phyloP scores from a whole-genome alignment of 2,329 filamentous ascomycete species.

The Onygenales sp. region DNA sequence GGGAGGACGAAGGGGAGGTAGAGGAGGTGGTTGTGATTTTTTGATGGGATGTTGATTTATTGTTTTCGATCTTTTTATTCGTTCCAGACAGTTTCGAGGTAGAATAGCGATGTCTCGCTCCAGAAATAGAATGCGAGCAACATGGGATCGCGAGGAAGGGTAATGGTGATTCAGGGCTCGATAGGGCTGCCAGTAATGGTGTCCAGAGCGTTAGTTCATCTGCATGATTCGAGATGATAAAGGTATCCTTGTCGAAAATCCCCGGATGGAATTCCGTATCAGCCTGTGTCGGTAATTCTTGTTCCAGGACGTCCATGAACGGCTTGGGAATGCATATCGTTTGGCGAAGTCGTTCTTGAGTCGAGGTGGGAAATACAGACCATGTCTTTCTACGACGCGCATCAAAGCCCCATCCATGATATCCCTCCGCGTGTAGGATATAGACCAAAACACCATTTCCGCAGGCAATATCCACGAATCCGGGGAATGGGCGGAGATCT shows the following conservation, averaged over 20 bases:
- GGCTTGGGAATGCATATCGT: constrained; percentile 51
- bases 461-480: constrained; percentile 93
- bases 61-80: too few species aligned
- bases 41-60: not conserved
- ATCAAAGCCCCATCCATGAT: constrained; percentile 82
- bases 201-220: constrained; percentile 97
- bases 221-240: constrained; percentile 94
- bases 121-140: constrained; percentile 80
- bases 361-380: constrained; percentile 53
- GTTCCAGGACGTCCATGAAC: constrained; percentile 23
- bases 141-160: constrained; percentile 92
- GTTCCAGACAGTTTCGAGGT: constrained; percentile 15
- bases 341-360: constrained; percentile 46
- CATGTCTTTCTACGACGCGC: constrained; percentile 79
- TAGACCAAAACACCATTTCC: constrained; percentile 87
- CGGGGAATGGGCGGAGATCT: constrained; percentile 50
- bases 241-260: constrained; percentile 62
- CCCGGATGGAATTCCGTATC: constrained; percentile 37
- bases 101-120: constrained; percentile 55
- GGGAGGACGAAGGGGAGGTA: too few species aligned
- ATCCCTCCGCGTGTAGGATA: constrained; percentile 72
- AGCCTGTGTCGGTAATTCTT: constrained; percentile 1
- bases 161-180: constrained; percentile 46
- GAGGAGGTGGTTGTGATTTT: not conserved
- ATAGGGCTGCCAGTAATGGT: constrained; percentile 67